Evolutionary conservation across 768 basidiomycete species (phyloP), one percentile per base, ranked within the genome.

Genomic region (Kwoniella mangroviensis): DNA sequence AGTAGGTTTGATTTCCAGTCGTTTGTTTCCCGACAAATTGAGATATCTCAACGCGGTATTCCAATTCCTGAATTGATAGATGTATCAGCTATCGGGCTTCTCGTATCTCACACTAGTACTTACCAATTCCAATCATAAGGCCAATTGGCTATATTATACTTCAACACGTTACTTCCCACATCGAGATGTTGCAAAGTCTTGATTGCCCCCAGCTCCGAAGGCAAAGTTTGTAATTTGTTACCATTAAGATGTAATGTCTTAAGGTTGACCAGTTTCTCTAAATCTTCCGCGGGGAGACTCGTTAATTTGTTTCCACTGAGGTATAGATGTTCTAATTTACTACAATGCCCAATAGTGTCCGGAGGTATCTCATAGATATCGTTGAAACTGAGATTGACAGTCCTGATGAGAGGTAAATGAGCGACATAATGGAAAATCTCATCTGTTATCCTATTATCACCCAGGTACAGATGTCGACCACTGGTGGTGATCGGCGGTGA

Each of bases 81-180:
- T 66, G 52, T 6, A 67, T 49, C 28, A 53, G 56, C 52, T n/a
- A 17, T 9, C n/a, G n/a, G n/a, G n/a, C n/a, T n/a, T n/a, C n/a
- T n/a, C n/a, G n/a, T n/a, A n/a, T n/a, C n/a, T n/a, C n/a, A n/a
- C n/a, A n/a, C n/a, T n/a, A n/a, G n/a, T n/a, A n/a, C 88, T 59
- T 73, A 96, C 96, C 97, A 98, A 81, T 99, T 98, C 95, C 95
- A 98, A 84, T 99, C 97, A 82, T 94, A 98, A 81, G 96, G 93
- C 91, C 91, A 94, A 78, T 99, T 99, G 75, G 93, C 92, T 75
- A 97, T 94, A 81, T 98, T 99, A 84, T 98, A 98, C 87, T 92
- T 93, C 83, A 99, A 85, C 63, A 89, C 83, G 81, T 99, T 99
- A 81, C 91, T 94, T 7, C 97, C 95, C 4, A 92, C 95, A 79